Conservation (phyloP, 192 early-diverging fungal species). For the Fimicolochytrium jonesii region DNA sequence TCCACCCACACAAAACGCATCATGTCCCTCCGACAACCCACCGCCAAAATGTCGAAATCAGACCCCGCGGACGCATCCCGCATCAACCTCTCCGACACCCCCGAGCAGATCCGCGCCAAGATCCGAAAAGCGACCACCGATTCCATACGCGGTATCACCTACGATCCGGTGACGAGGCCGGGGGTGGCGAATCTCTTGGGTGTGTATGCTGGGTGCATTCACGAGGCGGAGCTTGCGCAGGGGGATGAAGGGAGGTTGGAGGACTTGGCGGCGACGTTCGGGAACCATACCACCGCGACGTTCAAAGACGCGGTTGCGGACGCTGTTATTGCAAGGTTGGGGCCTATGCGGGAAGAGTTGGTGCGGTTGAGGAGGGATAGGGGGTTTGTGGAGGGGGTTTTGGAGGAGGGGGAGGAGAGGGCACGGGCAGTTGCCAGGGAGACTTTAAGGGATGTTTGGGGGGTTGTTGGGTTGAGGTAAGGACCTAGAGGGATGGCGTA, state of each 20-base stretch:
- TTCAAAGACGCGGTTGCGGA: slow-evolving; percentile 77
- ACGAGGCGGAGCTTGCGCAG: slow-evolving; percentile 25
- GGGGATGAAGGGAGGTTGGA: too few species aligned
- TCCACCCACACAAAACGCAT: slow-evolving; percentile 60
- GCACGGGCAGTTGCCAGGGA: slow-evolving; percentile 57
- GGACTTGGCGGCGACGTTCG: slow-evolving; percentile 47
- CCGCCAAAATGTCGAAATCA: slow-evolving; percentile 85
- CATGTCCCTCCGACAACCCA: slow-evolving; percentile 79
- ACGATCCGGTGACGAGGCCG: slow-evolving; percentile 64
- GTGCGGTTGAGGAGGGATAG: slow-evolving; percentile 51
- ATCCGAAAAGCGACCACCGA: slow-evolving; percentile 73
- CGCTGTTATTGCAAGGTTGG: slow-evolving; percentile 52
- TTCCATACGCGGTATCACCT: slow-evolving; percentile 59
- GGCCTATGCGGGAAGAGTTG: slow-evolving; percentile 66
- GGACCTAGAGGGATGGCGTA: too few species aligned
- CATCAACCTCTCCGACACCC: slow-evolving; percentile 72
- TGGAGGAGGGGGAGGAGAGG: slow-evolving; percentile 60
- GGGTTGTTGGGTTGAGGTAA: slow-evolving; percentile 51
- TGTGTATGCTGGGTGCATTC: slow-evolving; percentile 62
- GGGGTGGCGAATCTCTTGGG: slow-evolving; percentile 78
- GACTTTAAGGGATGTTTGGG: slow-evolving; percentile 55
- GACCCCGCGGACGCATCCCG: slow-evolving; percentile 65
- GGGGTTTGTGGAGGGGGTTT: slow-evolving; percentile 58
- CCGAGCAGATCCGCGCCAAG: slow-evolving; percentile 60
- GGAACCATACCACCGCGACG: slow-evolving; percentile 44